Conservation (phyloP, 2,329 filamentous ascomycete genomes). For the Xylariaceae sp. region DNA sequence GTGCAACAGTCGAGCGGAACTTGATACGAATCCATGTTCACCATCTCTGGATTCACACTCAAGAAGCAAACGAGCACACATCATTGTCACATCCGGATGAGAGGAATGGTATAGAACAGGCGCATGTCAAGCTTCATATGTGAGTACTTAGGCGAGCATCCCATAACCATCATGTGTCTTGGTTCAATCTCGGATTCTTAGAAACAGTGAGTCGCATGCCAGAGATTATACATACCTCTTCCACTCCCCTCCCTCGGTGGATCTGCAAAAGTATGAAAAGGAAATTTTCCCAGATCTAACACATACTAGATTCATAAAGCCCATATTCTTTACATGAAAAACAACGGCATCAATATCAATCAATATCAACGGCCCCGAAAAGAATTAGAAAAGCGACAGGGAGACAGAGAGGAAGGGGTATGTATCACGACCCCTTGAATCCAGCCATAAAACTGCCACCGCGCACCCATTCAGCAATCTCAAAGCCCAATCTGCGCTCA, state of each 20-base stretch:
- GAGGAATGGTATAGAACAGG: neutral
- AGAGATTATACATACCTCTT: neutral
- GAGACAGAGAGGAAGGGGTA: neutral
- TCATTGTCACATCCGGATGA: neutral
- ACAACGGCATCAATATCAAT: neutral
- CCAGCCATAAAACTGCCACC: conserved; percentile 40
- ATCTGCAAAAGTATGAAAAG: neutral
- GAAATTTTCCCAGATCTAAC: neutral
- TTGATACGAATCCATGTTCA: too few relatives aligned
- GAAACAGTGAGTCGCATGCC: conserved; percentile 2
- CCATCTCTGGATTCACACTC: too few relatives aligned
- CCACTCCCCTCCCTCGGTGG: neutral
- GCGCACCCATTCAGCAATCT: conserved; percentile 77
- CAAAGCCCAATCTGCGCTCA: conserved; percentile 74
- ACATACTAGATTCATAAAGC: neutral
- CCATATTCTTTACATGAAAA: neutral
- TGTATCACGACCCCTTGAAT: conserved; percentile 15
- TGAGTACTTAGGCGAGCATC: neutral
- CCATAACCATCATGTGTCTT: neutral
- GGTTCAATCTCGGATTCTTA: too few relatives aligned
- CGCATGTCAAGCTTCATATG: conserved; percentile 10
- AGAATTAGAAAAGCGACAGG: neutral
- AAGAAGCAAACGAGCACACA: neutral
- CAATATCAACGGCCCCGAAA: neutral
- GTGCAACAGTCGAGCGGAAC: too few relatives aligned